phyloP scores from a whole-genome alignment of 768 basidiomycete genomes.

The Cystobasidium tubakii region DNA sequence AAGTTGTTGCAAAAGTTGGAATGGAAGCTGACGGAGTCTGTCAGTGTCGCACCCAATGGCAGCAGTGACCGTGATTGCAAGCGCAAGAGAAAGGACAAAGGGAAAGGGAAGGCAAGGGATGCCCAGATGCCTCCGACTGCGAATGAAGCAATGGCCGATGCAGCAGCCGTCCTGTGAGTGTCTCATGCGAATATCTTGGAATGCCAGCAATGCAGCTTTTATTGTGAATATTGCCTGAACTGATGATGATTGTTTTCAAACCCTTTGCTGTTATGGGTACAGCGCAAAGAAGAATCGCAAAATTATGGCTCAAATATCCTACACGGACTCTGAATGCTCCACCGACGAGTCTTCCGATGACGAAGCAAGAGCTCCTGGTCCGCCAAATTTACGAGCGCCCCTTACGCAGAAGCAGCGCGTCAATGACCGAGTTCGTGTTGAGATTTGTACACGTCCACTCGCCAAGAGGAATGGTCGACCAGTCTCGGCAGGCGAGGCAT shows the following conservation, averaged over 20 bases:
- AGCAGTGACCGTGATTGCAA: not conserved
- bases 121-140: not conserved
- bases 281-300: not conserved
- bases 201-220: no score
- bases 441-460: not conserved
- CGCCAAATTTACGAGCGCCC: not conserved
- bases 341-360: not conserved
- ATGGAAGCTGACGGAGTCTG: not conserved
- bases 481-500: no score
- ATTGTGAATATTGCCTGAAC: no score
- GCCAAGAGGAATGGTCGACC: not conserved
- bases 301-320: not conserved
- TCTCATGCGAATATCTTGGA: no score
- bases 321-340: not conserved
- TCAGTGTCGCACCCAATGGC: not conserved
- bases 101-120: not conserved
- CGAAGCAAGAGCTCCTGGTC: not conserved
- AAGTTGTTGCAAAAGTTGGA: not conserved
- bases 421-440: not conserved
- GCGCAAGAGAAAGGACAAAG: not conserved
- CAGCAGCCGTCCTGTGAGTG: not conserved
- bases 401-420: not conserved
- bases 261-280: not conserved
- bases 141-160: not conserved
- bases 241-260: not conserved